Evolutionary conservation across 2,329 filamentous ascomycete genomes (phyloP), one percentile per base, ranked within the genome.

Genomic region (Colletotrichum destructivum): DNA sequence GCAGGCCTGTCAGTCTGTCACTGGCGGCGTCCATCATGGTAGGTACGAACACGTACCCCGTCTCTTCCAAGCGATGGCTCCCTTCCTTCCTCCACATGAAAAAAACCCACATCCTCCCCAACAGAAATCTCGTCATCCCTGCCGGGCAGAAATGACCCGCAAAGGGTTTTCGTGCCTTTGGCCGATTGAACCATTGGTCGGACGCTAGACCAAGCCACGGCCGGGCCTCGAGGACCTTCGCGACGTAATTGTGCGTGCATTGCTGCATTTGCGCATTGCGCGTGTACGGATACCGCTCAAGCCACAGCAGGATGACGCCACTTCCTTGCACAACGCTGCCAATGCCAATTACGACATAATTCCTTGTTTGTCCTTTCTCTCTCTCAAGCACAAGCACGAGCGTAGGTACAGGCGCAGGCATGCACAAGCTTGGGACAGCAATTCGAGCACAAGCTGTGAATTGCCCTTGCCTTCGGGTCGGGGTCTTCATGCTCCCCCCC

Each of bases 51-150:
- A 26, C 26, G 26, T 26, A 26, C 26, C 26, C 26, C 26, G 26
- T 26, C 26, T 26, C 26, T 26, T 26, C 26, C 26, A 26, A 26
- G 26, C 26, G 26, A 26, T 26, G 35, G 62, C 23, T 52, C 60
- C 12, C 31, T 35, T 26, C 18, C 15, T 16, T 60, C 42, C 42
- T 47, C 46, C 42, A 35, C 18, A 40, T 18, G 26, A 44, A 60
- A 44, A 51, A 26, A 51, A 62, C 26, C 68, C 68, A 68, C 68
- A 62, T 71, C 23, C 56, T 71, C 64, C 66, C 57, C 68, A 71
- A 71, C 68, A 71, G 63, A 71, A 71, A 52, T 67, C 63, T 68
- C 63, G 68, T 40, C 42, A 71, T 62, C 63, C 68, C 68, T 71
- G 68, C 57, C 63, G 56, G 57, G 47, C 63, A 52, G 49, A 67